A percentile compares a stretch with the other conserved stretches of the same genome.
These are phyloP conservation scores for Halocafeteria seosinensis DNA, from an alignment of 108 stramenopile genomes.

Conservation along the genomic window DNA sequence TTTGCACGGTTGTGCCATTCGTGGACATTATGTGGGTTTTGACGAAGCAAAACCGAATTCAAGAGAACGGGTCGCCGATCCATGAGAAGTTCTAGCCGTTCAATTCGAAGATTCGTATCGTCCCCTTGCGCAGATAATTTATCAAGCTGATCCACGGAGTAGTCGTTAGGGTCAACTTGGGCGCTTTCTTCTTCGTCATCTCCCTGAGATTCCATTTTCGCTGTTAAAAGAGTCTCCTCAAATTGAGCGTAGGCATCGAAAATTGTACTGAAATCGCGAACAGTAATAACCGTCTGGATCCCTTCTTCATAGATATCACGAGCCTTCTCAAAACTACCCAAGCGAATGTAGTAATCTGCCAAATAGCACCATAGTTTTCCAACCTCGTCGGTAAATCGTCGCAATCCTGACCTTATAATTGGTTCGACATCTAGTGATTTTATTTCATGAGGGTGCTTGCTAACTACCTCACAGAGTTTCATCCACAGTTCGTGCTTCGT, in stretches of 20 bases:
- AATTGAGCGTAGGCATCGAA: constrained; percentile 85
- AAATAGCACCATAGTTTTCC: constrained; percentile 80
- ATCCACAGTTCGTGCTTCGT: constrained; percentile 82
- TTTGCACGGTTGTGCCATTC: constrained; percentile 86
- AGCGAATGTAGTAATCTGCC: constrained; percentile 75
- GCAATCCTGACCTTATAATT: constrained; percentile 59
- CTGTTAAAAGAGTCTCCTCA: constrained; percentile 80
- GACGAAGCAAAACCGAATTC: constrained; percentile 71
- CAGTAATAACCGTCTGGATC: constrained; percentile 55
- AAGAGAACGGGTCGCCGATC: constrained; percentile 73
- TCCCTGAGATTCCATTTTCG: constrained; percentile 57
- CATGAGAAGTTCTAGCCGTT: constrained; percentile 75
- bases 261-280: constrained; percentile 83
- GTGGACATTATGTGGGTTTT: constrained; percentile 83
- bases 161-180: constrained; percentile 21
- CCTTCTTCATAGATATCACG: constrained; percentile 88
- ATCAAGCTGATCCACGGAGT: background rate
- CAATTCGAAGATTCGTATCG: constrained; percentile 73
- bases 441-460: constrained; percentile 59
- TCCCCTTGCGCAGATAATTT: background rate
- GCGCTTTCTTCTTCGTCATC: constrained; percentile 50
- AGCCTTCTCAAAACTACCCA: constrained; percentile 83
- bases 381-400: constrained; percentile 63
- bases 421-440: constrained; percentile 44
- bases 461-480: constrained; percentile 66